phyloP scores from a whole-genome alignment of 129 eudicot species.

The sunflower (Helianthus annuus) region HanXRQr2.0-SUNRISE NC_035440.2:4516395-4516894 shows the following conservation, averaged over 20 bases:
- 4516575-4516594: background rate
- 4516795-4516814: background rate
- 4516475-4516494: background rate
- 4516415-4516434: background rate
- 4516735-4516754: background rate
- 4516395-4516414: background rate
- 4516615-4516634: background rate
- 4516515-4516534: no score
- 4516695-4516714: background rate
- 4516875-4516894: no score
- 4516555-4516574: background rate
- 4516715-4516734: background rate
- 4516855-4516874: background rate
- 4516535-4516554: background rate
- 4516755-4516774: background rate
- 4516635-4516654: background rate
- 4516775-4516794: background rate
- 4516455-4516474: background rate
- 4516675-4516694: background rate
- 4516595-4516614: background rate
- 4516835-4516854: background rate
- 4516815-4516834: no score
- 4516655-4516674: background rate
- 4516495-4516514: background rate
- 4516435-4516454: background rate